Evolutionary conservation across 1,284 basidiomycete genomes (phyloP).

Genomic region (Austroboletus sp.): DNA sequence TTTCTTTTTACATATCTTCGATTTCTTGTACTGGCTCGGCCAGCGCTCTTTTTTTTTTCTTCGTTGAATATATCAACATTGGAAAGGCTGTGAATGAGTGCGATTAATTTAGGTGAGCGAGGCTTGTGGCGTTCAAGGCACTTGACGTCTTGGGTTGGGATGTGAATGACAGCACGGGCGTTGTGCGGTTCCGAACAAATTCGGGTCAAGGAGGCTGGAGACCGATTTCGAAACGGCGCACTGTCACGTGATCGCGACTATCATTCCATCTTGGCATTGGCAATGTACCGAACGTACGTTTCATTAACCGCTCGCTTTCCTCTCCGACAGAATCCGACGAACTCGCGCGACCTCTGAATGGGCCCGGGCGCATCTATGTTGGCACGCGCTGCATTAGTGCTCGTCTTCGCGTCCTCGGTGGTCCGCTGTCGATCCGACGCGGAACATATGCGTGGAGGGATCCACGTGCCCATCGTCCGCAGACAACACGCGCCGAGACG

Average conservation of each 20-base stretch:
- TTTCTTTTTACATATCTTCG: background rate
- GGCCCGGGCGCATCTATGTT: background rate
- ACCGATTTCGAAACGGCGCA: too few species aligned
- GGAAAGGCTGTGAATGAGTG: background rate
- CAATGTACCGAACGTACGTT: too few species aligned
- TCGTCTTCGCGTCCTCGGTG: conserved; percentile 10
- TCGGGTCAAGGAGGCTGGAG: too few species aligned
- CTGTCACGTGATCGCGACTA: background rate
- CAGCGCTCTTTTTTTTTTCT: background rate
- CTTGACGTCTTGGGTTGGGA: background rate
- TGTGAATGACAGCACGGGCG: background rate
- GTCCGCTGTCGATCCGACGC: conserved; percentile 2
- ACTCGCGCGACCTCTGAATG: conserved; percentile 8
- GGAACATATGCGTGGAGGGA: conserved; percentile 8
- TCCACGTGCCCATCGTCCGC: conserved; percentile 26
- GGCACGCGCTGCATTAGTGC: background rate
- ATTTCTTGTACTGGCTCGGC: conserved; percentile 2
- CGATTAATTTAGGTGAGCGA: too few species aligned
- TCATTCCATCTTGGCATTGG: too few species aligned
- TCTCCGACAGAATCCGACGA: too few species aligned
- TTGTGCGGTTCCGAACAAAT: too few species aligned
- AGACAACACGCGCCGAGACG: background rate
- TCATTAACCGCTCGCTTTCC: too few species aligned
- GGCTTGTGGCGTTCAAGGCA: too few species aligned
- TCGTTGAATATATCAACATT: conserved; percentile 1